Evolutionary conservation across 257 asterid species (phyloP).

Genomic region (Avicennia marina): DNA sequence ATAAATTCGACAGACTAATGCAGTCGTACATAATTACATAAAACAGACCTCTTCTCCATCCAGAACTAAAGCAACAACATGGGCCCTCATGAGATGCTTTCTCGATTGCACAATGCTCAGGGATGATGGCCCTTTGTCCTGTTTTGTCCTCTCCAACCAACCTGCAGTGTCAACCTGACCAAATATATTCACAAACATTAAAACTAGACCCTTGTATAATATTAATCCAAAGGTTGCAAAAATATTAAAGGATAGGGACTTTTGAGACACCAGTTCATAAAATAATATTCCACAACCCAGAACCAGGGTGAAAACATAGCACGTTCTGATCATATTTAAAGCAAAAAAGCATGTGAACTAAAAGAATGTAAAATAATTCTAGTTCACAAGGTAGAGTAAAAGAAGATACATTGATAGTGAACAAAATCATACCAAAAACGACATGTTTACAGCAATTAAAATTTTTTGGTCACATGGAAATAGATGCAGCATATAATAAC

Average conservation of each 20-base stretch:
- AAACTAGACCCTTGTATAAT: not conserved
- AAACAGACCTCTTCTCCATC: conserved; percentile 89
- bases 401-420: conserved; percentile 1
- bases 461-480: too few species aligned
- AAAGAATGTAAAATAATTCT: not conserved
- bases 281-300: not conserved
- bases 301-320: not conserved
- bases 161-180: conserved; percentile 96
- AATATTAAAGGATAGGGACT: not conserved
- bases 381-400: conserved; percentile 3
- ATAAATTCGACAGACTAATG: not conserved
- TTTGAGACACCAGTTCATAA: not conserved
- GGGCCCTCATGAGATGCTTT: conserved; percentile 98
- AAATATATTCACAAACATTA: not conserved
- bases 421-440: too few species aligned
- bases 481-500: conserved; percentile 1
- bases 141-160: conserved; percentile 94
- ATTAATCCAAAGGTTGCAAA: not conserved
- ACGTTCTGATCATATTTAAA: not conserved
- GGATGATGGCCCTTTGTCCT: conserved; percentile 88
- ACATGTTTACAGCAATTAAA: too few species aligned
- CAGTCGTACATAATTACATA: conserved; percentile 4
- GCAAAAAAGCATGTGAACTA: not conserved
- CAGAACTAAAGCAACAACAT: conserved; percentile 84
- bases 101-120: conserved; percentile 93